Conservation (phyloP, 805 yeast genomes). For the Sugiyamaella chiloensis region DNA sequence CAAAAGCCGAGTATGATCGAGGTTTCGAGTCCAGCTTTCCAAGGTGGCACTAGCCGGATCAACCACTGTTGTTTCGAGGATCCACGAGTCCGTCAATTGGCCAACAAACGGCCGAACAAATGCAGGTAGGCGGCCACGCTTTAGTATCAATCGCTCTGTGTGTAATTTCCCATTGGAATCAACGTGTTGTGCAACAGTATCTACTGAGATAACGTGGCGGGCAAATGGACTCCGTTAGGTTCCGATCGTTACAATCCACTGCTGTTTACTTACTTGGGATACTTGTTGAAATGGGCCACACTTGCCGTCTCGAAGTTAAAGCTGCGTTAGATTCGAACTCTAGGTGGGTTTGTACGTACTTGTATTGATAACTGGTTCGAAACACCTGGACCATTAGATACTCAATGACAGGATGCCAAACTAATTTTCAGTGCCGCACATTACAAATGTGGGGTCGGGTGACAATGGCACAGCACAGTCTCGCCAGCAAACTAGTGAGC, state of each 20-base stretch:
- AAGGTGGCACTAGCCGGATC: constrained; percentile 56
- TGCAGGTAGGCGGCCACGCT: constrained; percentile 74
- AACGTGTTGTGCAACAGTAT: constrained; percentile 61
- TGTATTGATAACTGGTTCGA: constrained; percentile 3
- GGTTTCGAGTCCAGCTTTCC: constrained; percentile 70
- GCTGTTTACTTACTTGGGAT: constrained; percentile 41
- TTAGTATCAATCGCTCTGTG: constrained; percentile 70
- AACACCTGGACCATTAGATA: constrained; percentile 6
- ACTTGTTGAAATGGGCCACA: constrained; percentile 70
- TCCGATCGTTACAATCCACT: background rate
- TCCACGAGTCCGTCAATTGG: constrained; percentile 67
- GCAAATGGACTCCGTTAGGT: constrained; percentile 64
- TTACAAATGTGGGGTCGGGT: background rate
- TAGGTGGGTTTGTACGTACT: background rate
- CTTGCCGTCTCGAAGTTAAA: constrained; percentile 68
- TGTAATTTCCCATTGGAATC: constrained; percentile 62
- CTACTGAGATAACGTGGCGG: constrained; percentile 77
- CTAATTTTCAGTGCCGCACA: constrained; percentile 1
- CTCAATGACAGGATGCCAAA: background rate
- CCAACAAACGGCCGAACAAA: constrained; percentile 79
- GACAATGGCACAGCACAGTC: too few relatives aligned
- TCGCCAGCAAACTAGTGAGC: too few relatives aligned
- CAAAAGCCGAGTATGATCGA: constrained; percentile 78
- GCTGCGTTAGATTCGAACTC: constrained; percentile 12
- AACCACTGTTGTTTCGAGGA: constrained; percentile 72